Evolutionary conservation across 257 asterid genomes (phyloP).

Genomic region (Jaltomata sinuosa): DNA sequence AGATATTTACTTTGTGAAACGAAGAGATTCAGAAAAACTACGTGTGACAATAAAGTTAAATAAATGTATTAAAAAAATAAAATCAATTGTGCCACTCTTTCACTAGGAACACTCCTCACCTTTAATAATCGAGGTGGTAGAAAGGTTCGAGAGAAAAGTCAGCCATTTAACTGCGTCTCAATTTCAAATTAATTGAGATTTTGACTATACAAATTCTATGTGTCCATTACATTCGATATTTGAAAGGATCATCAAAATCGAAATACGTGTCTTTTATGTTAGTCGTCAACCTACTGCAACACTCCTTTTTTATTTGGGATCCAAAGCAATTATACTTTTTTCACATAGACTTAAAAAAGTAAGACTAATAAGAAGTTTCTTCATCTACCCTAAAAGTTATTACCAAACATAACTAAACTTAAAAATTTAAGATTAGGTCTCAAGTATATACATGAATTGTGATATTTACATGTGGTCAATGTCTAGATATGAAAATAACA

Average conservation of each 20-base stretch:
- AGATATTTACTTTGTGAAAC: not conserved
- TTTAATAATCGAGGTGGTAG: not conserved
- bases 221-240: not conserved
- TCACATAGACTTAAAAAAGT: not conserved
- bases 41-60: not conserved
- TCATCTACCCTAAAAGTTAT: not conserved
- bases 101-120: not conserved
- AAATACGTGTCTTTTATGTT: not conserved
- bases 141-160: not conserved
- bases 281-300: not conserved
- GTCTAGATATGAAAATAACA: not conserved
- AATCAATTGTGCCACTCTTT: not conserved
- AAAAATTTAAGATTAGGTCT: not conserved
- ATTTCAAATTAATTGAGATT: not conserved
- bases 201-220: not conserved
- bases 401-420: not conserved
- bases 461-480: slow-evolving; percentile 2
- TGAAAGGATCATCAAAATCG: not conserved
- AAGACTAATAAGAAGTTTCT: not conserved
- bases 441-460: not conserved
- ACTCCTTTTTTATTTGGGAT: not conserved
- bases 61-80: not conserved
- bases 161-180: not conserved
- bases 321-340: not conserved
- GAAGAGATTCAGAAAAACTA: not conserved